phyloP scores from a whole-genome alignment of 2,329 filamentous ascomycete genomes.

The Rhytidhysteron rufulum region DNA sequence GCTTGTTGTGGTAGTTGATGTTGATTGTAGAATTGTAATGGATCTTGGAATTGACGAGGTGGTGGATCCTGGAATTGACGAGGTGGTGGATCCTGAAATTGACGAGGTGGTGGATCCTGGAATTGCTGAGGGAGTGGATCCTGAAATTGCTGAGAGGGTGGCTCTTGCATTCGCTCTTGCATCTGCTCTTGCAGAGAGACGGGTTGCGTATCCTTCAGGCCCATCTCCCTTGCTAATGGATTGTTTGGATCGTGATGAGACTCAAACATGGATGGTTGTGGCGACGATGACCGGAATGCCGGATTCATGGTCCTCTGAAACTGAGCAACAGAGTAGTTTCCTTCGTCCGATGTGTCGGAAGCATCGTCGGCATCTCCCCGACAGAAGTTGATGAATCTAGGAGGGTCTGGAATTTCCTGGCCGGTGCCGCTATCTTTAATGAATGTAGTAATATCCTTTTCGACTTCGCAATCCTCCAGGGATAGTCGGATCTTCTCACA shows the following conservation, averaged over 20 bases:
- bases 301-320: constrained; percentile 95
- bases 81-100: constrained; percentile 1
- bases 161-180: constrained; percentile 8
- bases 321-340: constrained; percentile 89
- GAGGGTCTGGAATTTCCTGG: constrained; percentile 94
- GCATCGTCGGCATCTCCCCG: constrained; percentile 80
- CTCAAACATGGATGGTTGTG: constrained; percentile 87
- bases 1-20: constrained; percentile 6
- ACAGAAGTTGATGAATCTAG: constrained; percentile 98
- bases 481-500: constrained; percentile 95
- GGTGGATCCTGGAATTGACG: neutral
- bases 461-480: constrained; percentile 92
- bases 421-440: constrained; percentile 88
- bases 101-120: constrained; percentile 1
- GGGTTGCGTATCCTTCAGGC: constrained; percentile 44
- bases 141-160: constrained; percentile 12
- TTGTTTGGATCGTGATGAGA: constrained; percentile 87
- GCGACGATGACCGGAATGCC: constrained; percentile 90
- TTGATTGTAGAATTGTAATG: constrained; percentile 3
- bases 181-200: constrained; percentile 21
- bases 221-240: constrained; percentile 65
- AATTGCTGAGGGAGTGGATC: constrained; percentile 15
- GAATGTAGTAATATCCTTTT: constrained; percentile 87
- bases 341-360: constrained; percentile 82
- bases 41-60: neutral